Evolutionary conservation across 352 stramenopile species (phyloP).

Genomic region (Globisporangium acanthophoron): DNA sequence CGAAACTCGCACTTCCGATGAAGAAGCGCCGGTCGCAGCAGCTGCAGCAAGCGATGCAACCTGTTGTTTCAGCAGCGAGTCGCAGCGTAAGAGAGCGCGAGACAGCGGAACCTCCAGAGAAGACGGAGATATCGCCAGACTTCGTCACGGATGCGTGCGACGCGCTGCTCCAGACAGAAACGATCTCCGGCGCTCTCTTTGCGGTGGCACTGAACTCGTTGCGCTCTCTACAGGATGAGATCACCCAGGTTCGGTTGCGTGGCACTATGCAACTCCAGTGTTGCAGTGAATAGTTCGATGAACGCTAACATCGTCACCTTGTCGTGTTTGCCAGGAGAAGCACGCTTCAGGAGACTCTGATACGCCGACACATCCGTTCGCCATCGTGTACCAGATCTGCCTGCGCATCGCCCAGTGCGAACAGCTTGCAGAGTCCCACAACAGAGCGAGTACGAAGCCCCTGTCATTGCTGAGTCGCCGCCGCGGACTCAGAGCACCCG

Average conservation of each 20-base stretch:
- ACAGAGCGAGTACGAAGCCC: conserved; percentile 10
- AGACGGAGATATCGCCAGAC: conserved; percentile 7
- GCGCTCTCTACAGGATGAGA: conserved; percentile 11
- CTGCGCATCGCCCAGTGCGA: conserved; percentile 34
- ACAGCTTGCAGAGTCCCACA: conserved; percentile 25
- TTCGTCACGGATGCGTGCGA: conserved; percentile 27
- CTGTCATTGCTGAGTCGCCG: conserved; percentile 12
- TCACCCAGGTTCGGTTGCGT: conserved; percentile 7
- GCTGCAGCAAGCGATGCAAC: background rate
- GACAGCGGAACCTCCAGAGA: background rate
- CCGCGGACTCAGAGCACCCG: conserved; percentile 7
- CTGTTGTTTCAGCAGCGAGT: background rate
- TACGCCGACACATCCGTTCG: conserved; percentile 13
- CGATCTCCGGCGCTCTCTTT: conserved; percentile 40
- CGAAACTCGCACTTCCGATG: conserved; percentile 9
- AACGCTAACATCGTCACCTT: background rate
- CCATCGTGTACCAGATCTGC: conserved; percentile 23
- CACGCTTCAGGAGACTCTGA: background rate
- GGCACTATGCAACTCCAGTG: background rate
- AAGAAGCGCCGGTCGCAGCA: conserved; percentile 5
- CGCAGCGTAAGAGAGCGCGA: background rate
- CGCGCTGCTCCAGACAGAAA: conserved; percentile 27
- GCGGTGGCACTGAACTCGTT: conserved; percentile 31
- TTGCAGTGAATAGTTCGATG: no score
- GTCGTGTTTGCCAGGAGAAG: background rate